Evolutionary conservation across 2,329 filamentous ascomycete species (phyloP).

Genomic region (Microdochium trichocladiopsis): DNA sequence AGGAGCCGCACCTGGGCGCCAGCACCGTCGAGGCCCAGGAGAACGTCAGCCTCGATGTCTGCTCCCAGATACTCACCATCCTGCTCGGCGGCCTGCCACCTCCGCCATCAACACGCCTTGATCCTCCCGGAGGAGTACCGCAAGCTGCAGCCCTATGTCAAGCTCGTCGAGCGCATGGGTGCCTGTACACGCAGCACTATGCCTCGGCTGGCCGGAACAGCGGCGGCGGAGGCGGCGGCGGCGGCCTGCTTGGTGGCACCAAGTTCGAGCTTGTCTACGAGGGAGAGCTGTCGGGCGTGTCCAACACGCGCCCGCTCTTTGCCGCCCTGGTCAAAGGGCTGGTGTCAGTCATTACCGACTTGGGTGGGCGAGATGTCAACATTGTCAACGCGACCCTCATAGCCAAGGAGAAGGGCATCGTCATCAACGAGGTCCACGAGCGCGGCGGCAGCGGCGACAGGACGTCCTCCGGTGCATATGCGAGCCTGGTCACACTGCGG

Average conservation of each 20-base stretch:
- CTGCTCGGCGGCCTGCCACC: conserved; percentile 63
- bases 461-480: conserved; percentile 59
- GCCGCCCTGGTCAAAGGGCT: conserved; percentile 75
- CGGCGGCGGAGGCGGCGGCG: too few species aligned
- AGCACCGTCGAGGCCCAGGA: conserved; percentile 79
- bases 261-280: conserved; percentile 73
- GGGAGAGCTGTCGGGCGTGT: conserved; percentile 63
- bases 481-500: conserved; percentile 63
- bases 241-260: conserved; percentile 46
- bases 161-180: conserved; percentile 73
- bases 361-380: conserved; percentile 64
- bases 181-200: conserved; percentile 73
- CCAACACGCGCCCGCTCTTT: conserved; percentile 72
- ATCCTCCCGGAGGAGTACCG: conserved; percentile 76
- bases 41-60: conserved; percentile 77
- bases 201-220: conserved; percentile 14
- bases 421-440: conserved; percentile 66
- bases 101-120: conserved; percentile 72
- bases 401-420: conserved; percentile 69
- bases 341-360: conserved; percentile 59
- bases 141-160: conserved; percentile 70
- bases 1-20: conserved; percentile 73
- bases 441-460: conserved; percentile 29
- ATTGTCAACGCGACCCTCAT: conserved; percentile 76
- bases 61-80: conserved; percentile 70